Evolutionary conservation across 1,139 yeast species (phyloP).

Genomic region (Kodamaea sp.): DNA sequence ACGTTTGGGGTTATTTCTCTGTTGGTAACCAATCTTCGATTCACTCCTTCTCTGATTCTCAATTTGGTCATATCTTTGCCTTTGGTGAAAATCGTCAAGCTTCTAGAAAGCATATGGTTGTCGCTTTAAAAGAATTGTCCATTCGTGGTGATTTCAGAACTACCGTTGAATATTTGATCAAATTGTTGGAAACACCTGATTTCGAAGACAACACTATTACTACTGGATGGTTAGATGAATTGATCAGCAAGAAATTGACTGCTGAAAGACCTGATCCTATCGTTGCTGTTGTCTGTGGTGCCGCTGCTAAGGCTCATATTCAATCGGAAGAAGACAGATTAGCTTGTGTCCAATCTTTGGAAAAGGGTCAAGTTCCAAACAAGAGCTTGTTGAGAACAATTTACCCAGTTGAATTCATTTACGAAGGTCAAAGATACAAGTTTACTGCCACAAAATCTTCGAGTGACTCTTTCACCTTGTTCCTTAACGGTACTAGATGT

Average conservation of each 20-base stretch:
- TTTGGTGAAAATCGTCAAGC: conserved; percentile 98
- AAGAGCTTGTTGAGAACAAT: conserved; percentile 77
- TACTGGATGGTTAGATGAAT: conserved; percentile 98
- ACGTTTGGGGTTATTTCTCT: conserved; percentile 99
- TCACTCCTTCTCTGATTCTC: conserved; percentile 96
- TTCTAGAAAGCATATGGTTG: conserved; percentile 97
- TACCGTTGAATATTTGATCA: conserved; percentile 93
- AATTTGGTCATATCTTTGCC: conserved; percentile 97
- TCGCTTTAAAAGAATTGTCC: conserved; percentile 91
- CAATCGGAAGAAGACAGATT: conserved; percentile 68
- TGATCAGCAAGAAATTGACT: conserved; percentile 86
- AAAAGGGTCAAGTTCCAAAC: conserved; percentile 93
- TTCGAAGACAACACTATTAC: conserved; percentile 95
- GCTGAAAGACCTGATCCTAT: conserved; percentile 94
- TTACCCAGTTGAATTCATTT: conserved; percentile 90
- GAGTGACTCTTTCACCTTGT: conserved; percentile 76
- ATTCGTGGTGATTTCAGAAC: conserved; percentile 98
- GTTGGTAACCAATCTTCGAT: conserved; percentile 96
- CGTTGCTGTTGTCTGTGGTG: conserved; percentile 94
- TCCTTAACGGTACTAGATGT: conserved; percentile 88
- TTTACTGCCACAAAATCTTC: conserved; percentile 95
- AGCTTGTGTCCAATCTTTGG: conserved; percentile 70
- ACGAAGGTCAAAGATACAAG: conserved; percentile 88
- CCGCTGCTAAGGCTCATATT: conserved; percentile 88
- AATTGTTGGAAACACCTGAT: conserved; percentile 91